A percentile compares a stretch with the other conserved stretches of the same genome.
Evolutionary conservation across 2,329 filamentous ascomycete genomes (phyloP).

Genomic region (Paraphaeosphaeria sporulosa): DNA sequence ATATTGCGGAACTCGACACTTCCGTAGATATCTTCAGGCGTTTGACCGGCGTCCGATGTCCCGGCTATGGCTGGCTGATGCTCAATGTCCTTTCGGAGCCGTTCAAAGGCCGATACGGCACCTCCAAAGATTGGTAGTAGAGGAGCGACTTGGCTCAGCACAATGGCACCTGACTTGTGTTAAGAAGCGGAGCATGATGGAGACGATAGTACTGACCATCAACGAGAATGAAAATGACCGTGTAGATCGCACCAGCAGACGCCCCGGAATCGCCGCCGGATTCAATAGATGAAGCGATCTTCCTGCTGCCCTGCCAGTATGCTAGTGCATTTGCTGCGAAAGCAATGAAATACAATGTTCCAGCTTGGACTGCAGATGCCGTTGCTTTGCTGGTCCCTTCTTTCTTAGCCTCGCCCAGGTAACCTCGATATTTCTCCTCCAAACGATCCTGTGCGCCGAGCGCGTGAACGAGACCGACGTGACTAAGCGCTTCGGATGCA

Average conservation of each 20-base stretch:
- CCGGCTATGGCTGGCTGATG: conserved; percentile 51
- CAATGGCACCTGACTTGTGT: conserved; percentile 50
- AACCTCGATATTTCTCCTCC: conserved; percentile 65
- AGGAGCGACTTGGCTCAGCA: conserved; percentile 56
- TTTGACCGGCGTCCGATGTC: conserved; percentile 38
- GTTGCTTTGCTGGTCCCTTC: conserved; percentile 67
- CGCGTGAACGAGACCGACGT: conserved; percentile 69
- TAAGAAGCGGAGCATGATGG: conserved; percentile 5
- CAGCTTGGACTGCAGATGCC: conserved; percentile 65
- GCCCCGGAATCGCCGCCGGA: conserved; percentile 34
- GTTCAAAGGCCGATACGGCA: conserved; percentile 63
- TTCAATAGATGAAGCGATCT: conserved; percentile 56
- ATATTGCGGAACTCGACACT: conserved; percentile 50
- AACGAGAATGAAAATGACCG: conserved; percentile 63
- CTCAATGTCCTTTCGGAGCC: conserved; percentile 66
- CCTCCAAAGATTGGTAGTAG: conserved; percentile 60
- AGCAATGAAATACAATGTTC: conserved; percentile 71
- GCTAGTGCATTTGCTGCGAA: conserved; percentile 72
- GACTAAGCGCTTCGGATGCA: conserved; percentile 67
- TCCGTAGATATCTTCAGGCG: conserved; percentile 55
- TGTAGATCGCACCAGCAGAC: conserved; percentile 59
- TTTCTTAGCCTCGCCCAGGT: conserved; percentile 59
- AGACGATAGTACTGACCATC: conserved; percentile 49
- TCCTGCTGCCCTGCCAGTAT: conserved; percentile 71
- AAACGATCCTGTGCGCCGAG: conserved; percentile 67